phyloP scores from a whole-genome alignment of 208 protist species.

The Ichthyophonus hoferi region DNA sequence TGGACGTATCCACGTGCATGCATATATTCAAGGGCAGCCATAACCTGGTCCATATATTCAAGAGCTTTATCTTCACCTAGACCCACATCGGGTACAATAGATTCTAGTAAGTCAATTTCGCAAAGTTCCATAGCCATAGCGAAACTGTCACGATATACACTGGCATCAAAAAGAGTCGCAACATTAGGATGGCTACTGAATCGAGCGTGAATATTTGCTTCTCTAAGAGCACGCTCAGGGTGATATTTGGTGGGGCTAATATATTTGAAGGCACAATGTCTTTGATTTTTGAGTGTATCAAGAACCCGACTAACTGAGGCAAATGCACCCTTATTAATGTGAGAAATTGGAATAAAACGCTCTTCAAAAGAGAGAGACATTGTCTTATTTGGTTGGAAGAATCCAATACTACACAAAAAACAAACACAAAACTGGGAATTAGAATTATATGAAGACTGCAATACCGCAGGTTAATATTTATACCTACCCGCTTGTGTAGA shows the following conservation, averaged over 20 bases:
- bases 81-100: constrained; percentile 15
- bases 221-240: neutral
- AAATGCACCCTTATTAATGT: neutral
- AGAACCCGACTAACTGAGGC: neutral
- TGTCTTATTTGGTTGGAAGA: too few species aligned
- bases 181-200: neutral
- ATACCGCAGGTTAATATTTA: too few species aligned
- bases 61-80: constrained; percentile 62
- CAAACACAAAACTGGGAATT: too few species aligned
- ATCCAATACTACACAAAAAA: too few species aligned
- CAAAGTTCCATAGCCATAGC: neutral
- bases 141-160: neutral
- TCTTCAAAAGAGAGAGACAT: neutral
- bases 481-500: too few species aligned
- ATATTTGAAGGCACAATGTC: neutral
- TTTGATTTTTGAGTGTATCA: neutral
- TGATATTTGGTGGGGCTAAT: neutral
- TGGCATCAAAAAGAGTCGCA: neutral
- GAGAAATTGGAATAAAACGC: neutral
- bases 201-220: neutral
- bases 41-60: constrained; percentile 79
- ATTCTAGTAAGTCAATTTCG: neutral
- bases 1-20: constrained; percentile 92
- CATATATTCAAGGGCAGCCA: constrained; percentile 88
- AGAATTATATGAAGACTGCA: too few species aligned